Percentiles rank a stretch among this genome's conserved stretches.
Conservation (phyloP, 2,329 filamentous ascomycete genomes). For the Fusarium stilboides region DNA sequence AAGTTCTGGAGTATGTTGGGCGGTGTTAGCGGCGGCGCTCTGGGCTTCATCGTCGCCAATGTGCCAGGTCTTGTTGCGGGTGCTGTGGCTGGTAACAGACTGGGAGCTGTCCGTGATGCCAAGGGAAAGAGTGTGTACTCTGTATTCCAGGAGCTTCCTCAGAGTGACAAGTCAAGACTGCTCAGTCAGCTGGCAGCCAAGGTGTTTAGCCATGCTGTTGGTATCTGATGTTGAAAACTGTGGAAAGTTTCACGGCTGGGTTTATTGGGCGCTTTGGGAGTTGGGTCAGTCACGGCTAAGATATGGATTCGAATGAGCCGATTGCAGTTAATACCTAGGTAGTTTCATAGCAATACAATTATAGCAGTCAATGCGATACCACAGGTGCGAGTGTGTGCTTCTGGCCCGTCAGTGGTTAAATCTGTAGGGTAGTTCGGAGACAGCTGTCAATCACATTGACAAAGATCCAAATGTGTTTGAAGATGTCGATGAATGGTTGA, state of each 20-base stretch:
- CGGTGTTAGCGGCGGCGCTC: slow-evolving; percentile 86
- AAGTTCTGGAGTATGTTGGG: slow-evolving; percentile 92
- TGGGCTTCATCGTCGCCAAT: slow-evolving; percentile 97
- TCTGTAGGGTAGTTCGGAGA: neutral
- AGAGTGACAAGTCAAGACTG: slow-evolving; percentile 83
- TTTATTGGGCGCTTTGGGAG: slow-evolving; percentile 37
- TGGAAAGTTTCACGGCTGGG: neutral
- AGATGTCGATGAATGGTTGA: neutral
- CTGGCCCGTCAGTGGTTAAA: neutral
- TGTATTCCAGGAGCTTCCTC: slow-evolving; percentile 90
- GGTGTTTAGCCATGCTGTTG: slow-evolving; percentile 86
- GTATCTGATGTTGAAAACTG: slow-evolving; percentile 57
- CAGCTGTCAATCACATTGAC: neutral
- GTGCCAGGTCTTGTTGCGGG: slow-evolving; percentile 90
- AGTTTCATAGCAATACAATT: slow-evolving; percentile 1
- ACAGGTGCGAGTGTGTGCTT: neutral
- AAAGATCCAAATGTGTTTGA: neutral
- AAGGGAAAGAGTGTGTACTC: slow-evolving; percentile 95
- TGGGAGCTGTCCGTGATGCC: slow-evolving; percentile 91
- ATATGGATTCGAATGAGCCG: slow-evolving; percentile 7
- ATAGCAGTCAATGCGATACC: neutral
- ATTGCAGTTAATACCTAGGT: slow-evolving; percentile 12
- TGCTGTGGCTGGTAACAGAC: slow-evolving; percentile 89
- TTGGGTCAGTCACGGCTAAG: slow-evolving; percentile 23
- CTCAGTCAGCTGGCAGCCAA: slow-evolving; percentile 88